Base-by-base conservation (phyloP, 2,329 filamentous ascomycete species). In the Clarireedia homoeocarpa region DNA sequence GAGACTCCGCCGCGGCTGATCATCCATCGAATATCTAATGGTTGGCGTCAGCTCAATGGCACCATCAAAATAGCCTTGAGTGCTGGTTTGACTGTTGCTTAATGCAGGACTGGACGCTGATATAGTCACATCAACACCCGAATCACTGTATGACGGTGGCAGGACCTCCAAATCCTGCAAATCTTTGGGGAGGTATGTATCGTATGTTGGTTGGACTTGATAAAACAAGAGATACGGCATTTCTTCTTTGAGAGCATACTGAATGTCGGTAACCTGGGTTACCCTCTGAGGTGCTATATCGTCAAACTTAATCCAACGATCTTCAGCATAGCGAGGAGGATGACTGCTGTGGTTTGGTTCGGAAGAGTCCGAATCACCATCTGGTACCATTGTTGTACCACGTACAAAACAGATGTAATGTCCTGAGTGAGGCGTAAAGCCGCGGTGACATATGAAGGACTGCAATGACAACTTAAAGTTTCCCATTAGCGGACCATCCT, bases 151-250 rank as follows among this genome's bases (percentile, higher is more conserved):
- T 1, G 82, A 81, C 1, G 83, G 83, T 3, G 82, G 83, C 14
- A 46, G 40, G 20, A 26, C 47, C 5, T 38, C 72, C 75, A 46
- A 72, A 72, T 6, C 77, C 23, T 49, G 36, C 75, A 34, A 24
- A 38, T 48, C 46, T 5, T 55, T 26, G 30, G 51, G 24, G 4
- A 47, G 17, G 9, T 53, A 51, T 47, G 42, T 67, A 55, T 91
- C 88, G 30, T 89, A 82, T 66, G 95, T 90, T 0, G 92, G 91
- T 30, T 95, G 81, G 42, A 97, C 89, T 70, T 96, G 92, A 67
- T 96, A 99, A 71, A 97, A 97, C 0, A 99, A 76, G 6, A 97
- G 79, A 69, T 97, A 97, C 0, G 94, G 92, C 70, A 90, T 95
- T 70, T 96, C 91, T n/a, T 86, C 80, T 62, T 83, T 86, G 50